Evolutionary conservation across 2,329 filamentous ascomycete species (phyloP), one percentile per base, ranked within the genome.

Genomic region (Sporothrix curviconia): DNA sequence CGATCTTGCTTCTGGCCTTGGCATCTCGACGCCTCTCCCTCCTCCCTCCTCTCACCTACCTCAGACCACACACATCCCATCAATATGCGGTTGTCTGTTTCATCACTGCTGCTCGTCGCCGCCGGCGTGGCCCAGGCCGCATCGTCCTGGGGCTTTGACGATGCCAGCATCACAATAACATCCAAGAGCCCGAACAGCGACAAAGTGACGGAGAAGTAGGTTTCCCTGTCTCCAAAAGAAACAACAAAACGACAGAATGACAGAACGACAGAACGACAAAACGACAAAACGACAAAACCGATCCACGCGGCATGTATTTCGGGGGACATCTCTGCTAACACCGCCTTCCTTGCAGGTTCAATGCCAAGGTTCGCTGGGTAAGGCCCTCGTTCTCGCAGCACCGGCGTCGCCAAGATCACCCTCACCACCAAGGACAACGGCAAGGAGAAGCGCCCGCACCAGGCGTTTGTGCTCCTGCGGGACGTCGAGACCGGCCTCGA

Each of bases 381-480:
- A 82, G 51, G 73, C 85, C 12, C 70, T 96, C 42, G 72, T 78
- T 11, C 77, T 97, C 61, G 84, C 61, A 72, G 79, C 55, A 71
- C 81, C 55, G 91, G 95, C 68, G 84, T 84, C 42, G 77, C 97
- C 68, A 96, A 94, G 76, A 76, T 99, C 64, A 74, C 84, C 64
- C 76, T 99, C 66, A 95, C 90, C 34, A 81, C 90, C 8, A 87
- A 87, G 69, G 90, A 96, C 67, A 85, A 82, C 68, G 84, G 85
- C 72, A 86, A 84, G 65, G 80, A 83, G 47, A 92, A 91, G 78
- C 84, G 89, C 63, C 90, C 94, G 65, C 94, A 99, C 73, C 94
- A 99, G 74, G 91, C 91, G 6, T 96, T 96, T 76, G 79, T 99
- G 55, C 79, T 94, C 15, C 74, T 99, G 58, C 85, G 83, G 65